These are phyloP conservation scores for Trichaptum fuscoviolaceum DNA, from an alignment of 768 basidiomycete species.

Conservation along the genomic window DNA sequence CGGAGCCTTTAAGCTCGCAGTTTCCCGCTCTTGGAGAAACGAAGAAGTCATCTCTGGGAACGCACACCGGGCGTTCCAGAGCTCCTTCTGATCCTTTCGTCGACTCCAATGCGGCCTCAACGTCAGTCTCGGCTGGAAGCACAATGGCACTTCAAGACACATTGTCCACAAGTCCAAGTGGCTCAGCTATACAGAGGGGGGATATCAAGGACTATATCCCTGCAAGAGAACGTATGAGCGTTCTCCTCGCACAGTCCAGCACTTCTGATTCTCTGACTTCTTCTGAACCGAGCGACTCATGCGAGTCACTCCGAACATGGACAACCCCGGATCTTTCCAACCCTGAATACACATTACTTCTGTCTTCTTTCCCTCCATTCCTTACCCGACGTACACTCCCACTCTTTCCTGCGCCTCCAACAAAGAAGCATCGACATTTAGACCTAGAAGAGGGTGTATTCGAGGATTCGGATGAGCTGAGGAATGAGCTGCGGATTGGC, in stretches of 20 bases:
- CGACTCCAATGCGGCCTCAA: slow-evolving; percentile 60
- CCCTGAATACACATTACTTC: slow-evolving; percentile 62
- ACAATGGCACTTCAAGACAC: slow-evolving; percentile 14
- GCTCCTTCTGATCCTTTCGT: slow-evolving; percentile 47
- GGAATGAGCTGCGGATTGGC: slow-evolving; percentile 61
- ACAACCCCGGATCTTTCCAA: slow-evolving; percentile 74
- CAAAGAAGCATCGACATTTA: slow-evolving; percentile 30
- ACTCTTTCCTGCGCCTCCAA: slow-evolving; percentile 49
- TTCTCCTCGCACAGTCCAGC: slow-evolving; percentile 40
- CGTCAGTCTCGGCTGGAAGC: slow-evolving; percentile 36
- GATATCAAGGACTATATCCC: background rate
- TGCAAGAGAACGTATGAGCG: slow-evolving; percentile 22
- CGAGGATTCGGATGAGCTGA: slow-evolving; percentile 36
- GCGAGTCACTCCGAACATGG: slow-evolving; percentile 70
- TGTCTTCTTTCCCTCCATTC: slow-evolving; percentile 74
- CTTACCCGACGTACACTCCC: slow-evolving; percentile 65
- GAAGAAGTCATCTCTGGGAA: background rate
- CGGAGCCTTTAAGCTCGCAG: slow-evolving; percentile 7
- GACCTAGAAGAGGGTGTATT: slow-evolving; percentile 55
- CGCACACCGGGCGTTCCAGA: slow-evolving; percentile 6
- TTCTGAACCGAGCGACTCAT: slow-evolving; percentile 22
- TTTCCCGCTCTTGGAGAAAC: background rate
- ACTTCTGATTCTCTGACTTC: slow-evolving; percentile 25
- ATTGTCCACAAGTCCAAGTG: background rate
- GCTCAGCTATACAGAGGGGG: background rate